These are phyloP conservation scores for Rubia balearica DNA, from an alignment of 305 asterid genomes.

Conservation along the genomic window DNA sequence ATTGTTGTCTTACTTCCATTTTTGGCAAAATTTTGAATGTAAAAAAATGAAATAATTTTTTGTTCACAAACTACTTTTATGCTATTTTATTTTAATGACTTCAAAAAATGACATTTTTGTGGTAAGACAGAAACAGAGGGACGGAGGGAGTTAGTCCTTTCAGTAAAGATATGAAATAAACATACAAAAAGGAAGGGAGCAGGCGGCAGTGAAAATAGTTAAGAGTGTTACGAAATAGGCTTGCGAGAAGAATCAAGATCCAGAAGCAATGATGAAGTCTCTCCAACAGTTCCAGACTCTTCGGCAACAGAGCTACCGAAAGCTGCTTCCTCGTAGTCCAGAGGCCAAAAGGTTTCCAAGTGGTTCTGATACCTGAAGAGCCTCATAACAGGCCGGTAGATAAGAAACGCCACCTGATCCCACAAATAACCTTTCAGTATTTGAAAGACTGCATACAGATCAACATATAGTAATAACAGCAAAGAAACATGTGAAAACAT, in stretches of 20 bases:
- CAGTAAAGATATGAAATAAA: background rate
- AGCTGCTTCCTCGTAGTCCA: constrained; percentile 52
- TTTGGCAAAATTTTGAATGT: too few species aligned
- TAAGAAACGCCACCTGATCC: constrained; percentile 84
- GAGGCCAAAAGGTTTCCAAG: constrained; percentile 77
- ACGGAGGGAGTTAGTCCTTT: background rate
- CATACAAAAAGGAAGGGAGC: background rate
- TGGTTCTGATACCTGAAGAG: constrained; percentile 66
- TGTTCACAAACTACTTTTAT: too few species aligned
- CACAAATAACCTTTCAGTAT: constrained; percentile 14
- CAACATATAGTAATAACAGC: background rate
- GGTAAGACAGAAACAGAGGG: too few species aligned
- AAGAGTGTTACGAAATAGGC: constrained; percentile 51
- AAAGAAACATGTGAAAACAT: constrained; percentile 19
- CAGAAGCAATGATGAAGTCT: constrained; percentile 44
- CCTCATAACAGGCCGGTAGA: constrained; percentile 98
- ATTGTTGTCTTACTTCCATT: too few species aligned
- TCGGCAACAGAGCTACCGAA: constrained; percentile 38
- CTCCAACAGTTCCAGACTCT: constrained; percentile 48
- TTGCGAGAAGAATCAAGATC: constrained; percentile 76
- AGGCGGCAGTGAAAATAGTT: constrained; percentile 15
- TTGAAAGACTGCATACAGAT: background rate
- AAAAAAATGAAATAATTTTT: too few species aligned
- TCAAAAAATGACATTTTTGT: too few species aligned
- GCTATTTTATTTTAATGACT: too few species aligned